Evolutionary conservation across 2,329 filamentous ascomycete genomes (phyloP), one percentile per base, ranked within the genome.

Genomic region (Penicillium sp.): DNA sequence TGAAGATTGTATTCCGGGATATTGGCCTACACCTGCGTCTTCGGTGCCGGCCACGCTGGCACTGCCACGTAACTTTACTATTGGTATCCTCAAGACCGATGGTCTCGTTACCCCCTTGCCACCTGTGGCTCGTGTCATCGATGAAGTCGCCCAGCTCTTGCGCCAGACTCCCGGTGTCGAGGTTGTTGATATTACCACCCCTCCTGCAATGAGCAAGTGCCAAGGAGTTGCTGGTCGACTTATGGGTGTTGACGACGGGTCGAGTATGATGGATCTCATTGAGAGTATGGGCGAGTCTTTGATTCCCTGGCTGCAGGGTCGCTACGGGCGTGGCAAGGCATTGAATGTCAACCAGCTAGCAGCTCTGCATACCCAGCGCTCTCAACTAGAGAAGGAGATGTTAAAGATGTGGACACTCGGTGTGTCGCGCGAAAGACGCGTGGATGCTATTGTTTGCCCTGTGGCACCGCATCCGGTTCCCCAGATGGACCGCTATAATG

Each of bases 381-480:
- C 75, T 1, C 74, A 78, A 14, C 64, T 88, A 8, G 82, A 86
- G 60, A 80, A 74, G n/a, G 77, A 82, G 48, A 82, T 87, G 68
- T 61, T 84, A 50, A 72, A 79, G 26, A 80, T 88, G 53, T 89
- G 86, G 86, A 78, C 63, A 6, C 55, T 57, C 62, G 52, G 24
- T 58, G 37, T 19, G 49, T 51, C 7, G 60, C 63, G 35, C 49
- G 39, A 21, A 29, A 43, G 66, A n/a, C 61, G 61, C 0, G 52
- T 89, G 8, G 86, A 89, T 73, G 84, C 84, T 0, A 80, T 89
- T 51, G 80, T 89, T 54, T 85, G 81, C 59, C 86, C 86, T 0
- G 77, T 87, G 0, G 86, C 86, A 14, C 85, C 86, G 2, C 86
- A 89, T 69, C 84, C 86, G 0, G 80, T 86, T 0, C 84, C 86